Evolutionary conservation across 768 basidiomycete species (phyloP), one percentile per base, ranked within the genome.

Genomic region (Lactifluus subvellereus): DNA sequence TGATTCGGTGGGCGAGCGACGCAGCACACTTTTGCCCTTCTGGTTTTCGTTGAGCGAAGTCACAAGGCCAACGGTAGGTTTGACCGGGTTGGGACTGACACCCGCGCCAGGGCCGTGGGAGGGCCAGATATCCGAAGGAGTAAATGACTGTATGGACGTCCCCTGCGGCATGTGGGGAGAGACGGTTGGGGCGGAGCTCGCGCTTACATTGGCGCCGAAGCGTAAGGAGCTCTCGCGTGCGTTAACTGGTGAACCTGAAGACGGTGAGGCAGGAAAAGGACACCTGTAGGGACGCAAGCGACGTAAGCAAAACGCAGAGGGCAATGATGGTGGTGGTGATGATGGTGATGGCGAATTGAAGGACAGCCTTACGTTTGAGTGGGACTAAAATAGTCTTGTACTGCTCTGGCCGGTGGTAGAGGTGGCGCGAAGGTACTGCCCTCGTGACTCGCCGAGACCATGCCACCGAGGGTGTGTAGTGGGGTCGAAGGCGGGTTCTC

Each of bases 1-100:
- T 10, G 62, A 53, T 14, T 58, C 62, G 13, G 62, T 27, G 13
- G 62, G 62, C 8, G 62, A 64, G n/a, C 62, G 62, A 20, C 62
- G 62, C 14, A 27, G 57, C 8, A 50, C 38, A 18, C 38, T 30
- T n/a, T 20, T 59, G n/a, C 43, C 62, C 37, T 62, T 62, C 33
- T 22, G 16, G 20, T 35, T 47, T 16, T 62, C 61, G 13, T 22
- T 11, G 8, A 38, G 5, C 4, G 60, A 56, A 10, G 53, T 22
- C 3, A 35, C 61, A 32, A 57, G 4, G 18, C 42, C 43, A 22
- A 33, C 7, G 13, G 43, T 57, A 30, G 61, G 30, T 22, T 43
- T 47, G 30, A 47, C 61, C 7, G 61, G 50, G 43, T 35, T 57
- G 35, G 42, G 11, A 47, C 14, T 37, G 18, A 62, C 50, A 57